phyloP scores from a whole-genome alignment of 1,284 basidiomycete genomes.

The Trametes pubescens region DNA sequence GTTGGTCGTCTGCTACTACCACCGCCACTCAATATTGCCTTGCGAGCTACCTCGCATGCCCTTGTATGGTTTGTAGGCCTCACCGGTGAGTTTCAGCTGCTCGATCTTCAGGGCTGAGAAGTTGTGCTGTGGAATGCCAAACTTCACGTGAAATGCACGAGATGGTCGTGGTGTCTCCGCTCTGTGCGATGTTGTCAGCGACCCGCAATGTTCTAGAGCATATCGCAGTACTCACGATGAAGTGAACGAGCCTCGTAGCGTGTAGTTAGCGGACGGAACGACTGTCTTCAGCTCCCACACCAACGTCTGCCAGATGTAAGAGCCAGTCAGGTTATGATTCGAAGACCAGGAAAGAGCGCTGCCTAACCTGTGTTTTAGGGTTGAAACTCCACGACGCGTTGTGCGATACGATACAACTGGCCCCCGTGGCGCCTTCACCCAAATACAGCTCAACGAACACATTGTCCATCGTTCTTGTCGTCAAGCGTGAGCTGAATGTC shows the following conservation, averaged over 20 bases:
- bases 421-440: constrained; percentile 73
- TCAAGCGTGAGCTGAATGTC: constrained; percentile 72
- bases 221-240: constrained; percentile 57
- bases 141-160: constrained; percentile 76
- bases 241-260: constrained; percentile 79
- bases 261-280: constrained; percentile 73
- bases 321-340: constrained; percentile 7
- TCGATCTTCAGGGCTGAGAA: constrained; percentile 87
- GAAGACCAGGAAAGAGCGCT: constrained; percentile 1
- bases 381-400: constrained; percentile 86
- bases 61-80: constrained; percentile 78
- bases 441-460: constrained; percentile 77
- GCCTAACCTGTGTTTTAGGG: constrained; percentile 65
- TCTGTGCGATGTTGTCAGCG: constrained; percentile 37
- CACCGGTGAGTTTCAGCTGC: constrained; percentile 83
- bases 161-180: constrained; percentile 59
- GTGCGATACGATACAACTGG: constrained; percentile 68
- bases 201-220: neutral
- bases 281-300: constrained; percentile 82
- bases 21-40: constrained; percentile 79
- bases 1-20: constrained; percentile 48
- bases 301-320: constrained; percentile 55
- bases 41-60: constrained; percentile 71
- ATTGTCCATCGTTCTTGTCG: constrained; percentile 73
- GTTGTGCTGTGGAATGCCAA: constrained; percentile 76